These are phyloP conservation scores for Neurospora sp. DNA, from an alignment of 495 filamentous ascomycete species.

Conservation along the genomic window DNA sequence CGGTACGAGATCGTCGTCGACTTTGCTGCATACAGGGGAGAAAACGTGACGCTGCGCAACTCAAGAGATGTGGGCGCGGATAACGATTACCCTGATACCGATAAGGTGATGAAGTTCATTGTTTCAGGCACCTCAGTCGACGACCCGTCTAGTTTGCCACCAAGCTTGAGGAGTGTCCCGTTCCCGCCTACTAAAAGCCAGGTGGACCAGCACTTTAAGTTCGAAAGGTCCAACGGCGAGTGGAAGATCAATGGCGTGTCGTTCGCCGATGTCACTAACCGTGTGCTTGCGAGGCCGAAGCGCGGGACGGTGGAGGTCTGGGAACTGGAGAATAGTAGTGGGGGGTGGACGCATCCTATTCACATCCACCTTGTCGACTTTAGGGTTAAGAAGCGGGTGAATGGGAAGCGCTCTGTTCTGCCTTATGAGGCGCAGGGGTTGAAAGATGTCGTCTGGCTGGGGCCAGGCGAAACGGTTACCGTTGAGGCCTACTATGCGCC, in stretches of 20 bases:
- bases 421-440: constrained; percentile 40
- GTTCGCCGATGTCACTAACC: constrained; percentile 39
- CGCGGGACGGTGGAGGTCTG: constrained; percentile 40
- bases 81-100: constrained; percentile 35
- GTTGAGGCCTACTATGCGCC: constrained; percentile 42
- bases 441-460: constrained; percentile 45
- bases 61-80: constrained; percentile 30
- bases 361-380: constrained; percentile 54
- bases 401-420: constrained; percentile 24
- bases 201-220: constrained; percentile 31
- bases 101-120: constrained; percentile 45
- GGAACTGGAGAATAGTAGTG: constrained; percentile 37
- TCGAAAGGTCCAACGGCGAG: constrained; percentile 31
- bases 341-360: constrained; percentile 43
- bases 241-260: constrained; percentile 44
- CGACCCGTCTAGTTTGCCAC: constrained; percentile 14
- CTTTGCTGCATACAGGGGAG: constrained; percentile 36
- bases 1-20: constrained; percentile 47
- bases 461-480: constrained; percentile 33
- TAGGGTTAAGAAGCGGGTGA: constrained; percentile 33
- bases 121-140: constrained; percentile 28
- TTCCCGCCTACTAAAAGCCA: constrained; percentile 18
- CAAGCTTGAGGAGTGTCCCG: constrained; percentile 1
- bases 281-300: constrained; percentile 38
- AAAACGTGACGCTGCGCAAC: constrained; percentile 41